Conservation (phyloP, 768 basidiomycete species). For the Collybiopsis luxurians region DNA sequence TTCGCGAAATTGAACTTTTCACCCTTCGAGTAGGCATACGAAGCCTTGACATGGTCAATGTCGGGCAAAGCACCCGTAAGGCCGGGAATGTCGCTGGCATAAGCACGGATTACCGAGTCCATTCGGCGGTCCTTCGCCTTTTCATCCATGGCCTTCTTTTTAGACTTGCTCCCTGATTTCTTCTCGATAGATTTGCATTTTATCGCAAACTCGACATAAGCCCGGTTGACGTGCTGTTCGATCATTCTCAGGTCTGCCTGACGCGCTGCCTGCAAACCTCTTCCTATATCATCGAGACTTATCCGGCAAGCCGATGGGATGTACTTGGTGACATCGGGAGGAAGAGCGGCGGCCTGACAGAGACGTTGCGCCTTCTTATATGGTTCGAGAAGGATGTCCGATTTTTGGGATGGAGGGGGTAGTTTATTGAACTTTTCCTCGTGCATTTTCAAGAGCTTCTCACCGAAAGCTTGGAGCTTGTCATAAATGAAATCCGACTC, state of each 20-base stretch:
- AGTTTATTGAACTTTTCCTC: not conserved
- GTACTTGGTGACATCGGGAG: not conserved
- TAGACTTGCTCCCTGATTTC: not conserved
- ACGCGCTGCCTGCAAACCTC: not conserved
- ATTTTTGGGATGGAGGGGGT: not conserved
- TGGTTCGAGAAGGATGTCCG: not conserved
- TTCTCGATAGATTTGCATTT: no score
- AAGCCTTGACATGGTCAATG: conserved; percentile 51
- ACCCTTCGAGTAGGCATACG: conserved; percentile 43
- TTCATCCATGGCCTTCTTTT: not conserved
- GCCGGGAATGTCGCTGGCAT: conserved; percentile 21
- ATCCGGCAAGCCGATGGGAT: not conserved
- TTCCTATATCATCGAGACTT: not conserved
- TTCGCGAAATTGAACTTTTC: conserved; percentile 41
- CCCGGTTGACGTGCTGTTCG: conserved; percentile 13
- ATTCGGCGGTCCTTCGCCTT: conserved; percentile 17
- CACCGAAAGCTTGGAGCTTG: not conserved
- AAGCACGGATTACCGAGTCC: conserved; percentile 24
- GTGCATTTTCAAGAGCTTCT: not conserved
- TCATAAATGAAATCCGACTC: not conserved
- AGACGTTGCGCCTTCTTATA: not conserved
- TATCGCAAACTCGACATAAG: conserved; percentile 16
- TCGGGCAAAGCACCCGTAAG: conserved; percentile 24
- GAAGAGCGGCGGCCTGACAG: not conserved
- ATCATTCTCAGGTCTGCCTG: not conserved